Percentiles rank a stretch among this genome's conserved stretches.
Conservation (phyloP, 495 filamentous ascomycete genomes). For the Trichoderma virens region DNA sequence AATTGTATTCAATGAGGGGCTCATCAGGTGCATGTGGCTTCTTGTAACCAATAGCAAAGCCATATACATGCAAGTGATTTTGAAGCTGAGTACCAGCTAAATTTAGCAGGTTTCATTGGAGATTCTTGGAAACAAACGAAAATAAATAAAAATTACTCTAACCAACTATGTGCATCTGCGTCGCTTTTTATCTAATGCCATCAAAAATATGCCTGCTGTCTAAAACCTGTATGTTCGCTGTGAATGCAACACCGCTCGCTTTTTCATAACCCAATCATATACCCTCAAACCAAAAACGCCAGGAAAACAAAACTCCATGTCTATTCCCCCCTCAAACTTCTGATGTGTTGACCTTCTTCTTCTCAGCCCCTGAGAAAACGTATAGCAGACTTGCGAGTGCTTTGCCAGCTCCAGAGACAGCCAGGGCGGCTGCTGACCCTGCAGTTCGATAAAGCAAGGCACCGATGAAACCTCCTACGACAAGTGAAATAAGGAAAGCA, state of each 20-base stretch:
- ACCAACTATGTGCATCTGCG: no score
- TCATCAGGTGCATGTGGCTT: no score
- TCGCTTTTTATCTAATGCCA: not conserved
- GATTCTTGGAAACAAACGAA: no score
- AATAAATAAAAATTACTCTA: not conserved
- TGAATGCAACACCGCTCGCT: not conserved
- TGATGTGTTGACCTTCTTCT: conserved; percentile 17
- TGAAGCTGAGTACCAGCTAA: no score
- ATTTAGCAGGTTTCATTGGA: no score
- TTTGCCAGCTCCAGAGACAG: conserved; percentile 38
- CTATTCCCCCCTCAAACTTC: not conserved
- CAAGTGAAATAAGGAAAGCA: conserved; percentile 42
- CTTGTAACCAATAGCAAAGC: no score
- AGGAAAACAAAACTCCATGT: not conserved
- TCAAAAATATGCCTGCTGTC: not conserved
- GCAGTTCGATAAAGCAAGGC: conserved; percentile 37
- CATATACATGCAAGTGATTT: no score
- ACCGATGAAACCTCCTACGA: conserved; percentile 46
- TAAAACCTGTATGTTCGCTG: not conserved
- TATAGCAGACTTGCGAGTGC: conserved; percentile 37
- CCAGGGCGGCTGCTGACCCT: conserved; percentile 34
- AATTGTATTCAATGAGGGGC: no score
- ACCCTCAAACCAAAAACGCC: not conserved
- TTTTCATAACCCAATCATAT: not conserved
- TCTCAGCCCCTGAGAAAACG: conserved; percentile 32